Evolutionary conservation across 148 eudicot genomes (phyloP), one percentile per base, ranked within the genome.

Genomic region (Rhododendron ferrugineum): DNA sequence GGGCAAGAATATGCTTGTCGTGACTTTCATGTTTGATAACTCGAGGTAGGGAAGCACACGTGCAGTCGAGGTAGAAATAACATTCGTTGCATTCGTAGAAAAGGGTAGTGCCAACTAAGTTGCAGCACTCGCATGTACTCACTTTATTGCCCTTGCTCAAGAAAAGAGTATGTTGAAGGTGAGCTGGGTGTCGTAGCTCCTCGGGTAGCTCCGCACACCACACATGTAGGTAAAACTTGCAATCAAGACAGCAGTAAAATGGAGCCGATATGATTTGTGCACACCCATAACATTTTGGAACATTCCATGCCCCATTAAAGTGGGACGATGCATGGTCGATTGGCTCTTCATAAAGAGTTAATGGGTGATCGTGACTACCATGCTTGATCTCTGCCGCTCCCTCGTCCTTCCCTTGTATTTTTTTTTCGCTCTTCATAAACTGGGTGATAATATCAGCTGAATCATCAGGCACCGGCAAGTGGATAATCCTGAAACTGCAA

Each of bases 131-230:
- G 73, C 73, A 66, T 10, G n/a, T n/a, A n/a, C 0, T 0, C 0
- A 0, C 3, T 0, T 1, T 0, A 11, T 1, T 0, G 15, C 0
- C 1, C 5, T 3, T 26, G 15, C 0, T 26, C 73, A 66, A 66
- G 34, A 11, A 66, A 66, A 66, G 73, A 2, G 73, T 66, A 66
- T n/a, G 73, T 11, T 28, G 32, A n/a, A 2, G 34, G 32, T 66
- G 73, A 10, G 1, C 16, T 66, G 73, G 73, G 73, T 66, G 73
- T 66, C 0, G 15, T 66, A 66, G 73, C 30, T 66, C 18, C 13
- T 66, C 34, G 1, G 32, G 73, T 66, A 66, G 34, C 73, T 66
- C 32, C 14, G 73, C 73, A 66, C 73, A 66, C 73, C 34, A 66
- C 73, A 26, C 34, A 11, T 66, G 73, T 8, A 66, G 73, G 73